These are phyloP conservation scores for Termitomyces sp. DNA, from an alignment of 768 basidiomycete species.

Conservation along the genomic window DNA sequence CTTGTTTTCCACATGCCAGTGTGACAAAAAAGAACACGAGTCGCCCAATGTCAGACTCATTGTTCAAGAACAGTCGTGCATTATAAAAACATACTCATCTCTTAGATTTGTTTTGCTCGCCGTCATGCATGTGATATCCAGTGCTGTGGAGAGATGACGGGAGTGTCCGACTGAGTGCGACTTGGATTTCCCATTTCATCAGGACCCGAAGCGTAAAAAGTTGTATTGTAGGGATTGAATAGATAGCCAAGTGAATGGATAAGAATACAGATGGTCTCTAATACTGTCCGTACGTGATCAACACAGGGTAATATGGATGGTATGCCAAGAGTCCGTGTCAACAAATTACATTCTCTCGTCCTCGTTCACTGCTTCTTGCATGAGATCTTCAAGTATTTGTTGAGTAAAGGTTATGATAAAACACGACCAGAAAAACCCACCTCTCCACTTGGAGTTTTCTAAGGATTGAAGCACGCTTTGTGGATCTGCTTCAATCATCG, in stretches of 20 bases:
- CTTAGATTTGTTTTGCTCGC: neutral
- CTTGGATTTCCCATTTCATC: no score
- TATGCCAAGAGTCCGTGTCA: conserved; percentile 11
- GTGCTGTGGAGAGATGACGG: no score
- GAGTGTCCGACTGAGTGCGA: no score
- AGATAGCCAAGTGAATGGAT: neutral
- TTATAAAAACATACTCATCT: neutral
- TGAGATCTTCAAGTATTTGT: conserved; percentile 26
- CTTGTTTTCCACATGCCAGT: conserved; percentile 1
- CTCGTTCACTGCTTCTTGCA: conserved; percentile 44
- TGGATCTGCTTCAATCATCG: conserved; percentile 39
- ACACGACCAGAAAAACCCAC: conserved; percentile 32
- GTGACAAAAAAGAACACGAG: neutral
- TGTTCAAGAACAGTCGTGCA: neutral
- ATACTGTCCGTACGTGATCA: conserved; percentile 4
- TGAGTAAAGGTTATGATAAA: neutral
- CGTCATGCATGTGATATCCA: no score
- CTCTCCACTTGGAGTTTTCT: conserved; percentile 70
- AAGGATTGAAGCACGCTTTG: conserved; percentile 53
- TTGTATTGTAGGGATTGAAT: neutral
- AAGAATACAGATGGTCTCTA: conserved; percentile 18
- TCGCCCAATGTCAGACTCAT: neutral
- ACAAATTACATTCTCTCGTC: conserved; percentile 26
- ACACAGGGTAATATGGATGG: conserved; percentile 5
- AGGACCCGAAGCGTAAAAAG: no score